These are phyloP conservation scores for Pinus albicaulis DNA, from an alignment of 75 land plant genomes.

Conservation along the genomic window DNA sequence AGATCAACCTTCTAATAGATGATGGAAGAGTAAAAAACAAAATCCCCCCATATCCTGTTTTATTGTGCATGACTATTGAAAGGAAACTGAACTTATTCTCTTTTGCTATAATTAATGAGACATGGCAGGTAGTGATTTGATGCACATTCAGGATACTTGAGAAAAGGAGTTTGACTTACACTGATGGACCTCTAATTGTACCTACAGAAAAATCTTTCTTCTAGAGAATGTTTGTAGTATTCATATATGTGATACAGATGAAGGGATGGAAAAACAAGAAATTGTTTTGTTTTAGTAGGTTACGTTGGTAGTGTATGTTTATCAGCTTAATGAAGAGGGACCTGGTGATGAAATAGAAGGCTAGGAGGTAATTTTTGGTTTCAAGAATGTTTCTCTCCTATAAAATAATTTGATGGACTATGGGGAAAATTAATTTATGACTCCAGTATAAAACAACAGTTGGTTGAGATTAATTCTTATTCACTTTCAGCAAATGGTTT, in stretches of 20 bases:
- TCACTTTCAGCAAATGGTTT: too few species aligned
- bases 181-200: conserved; percentile 8
- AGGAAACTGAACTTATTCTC: too few species aligned
- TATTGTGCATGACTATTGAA: too few species aligned
- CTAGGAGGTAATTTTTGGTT: conserved; percentile 73
- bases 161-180: conserved; percentile 14
- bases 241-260: conserved; percentile 45
- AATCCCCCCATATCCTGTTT: too few species aligned
- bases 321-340: conserved; percentile 94
- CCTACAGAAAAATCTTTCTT: conserved; percentile 9
- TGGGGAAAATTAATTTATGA: conserved; percentile 93
- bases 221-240: conserved; percentile 7
- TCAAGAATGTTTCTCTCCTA: conserved; percentile 90
- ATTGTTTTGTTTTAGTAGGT: conserved; percentile 92
- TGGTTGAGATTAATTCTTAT: too few species aligned
- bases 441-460: conserved; percentile 76
- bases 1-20: too few species aligned
- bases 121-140: too few species aligned
- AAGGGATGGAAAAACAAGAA: conserved; percentile 39
- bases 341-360: conserved; percentile 82
- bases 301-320: conserved; percentile 73
- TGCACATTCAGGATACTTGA: conserved; percentile 14
- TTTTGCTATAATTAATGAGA: too few species aligned
- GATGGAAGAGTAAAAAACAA: too few species aligned
- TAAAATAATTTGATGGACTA: conserved; percentile 85